Base-by-base conservation (phyloP, 495 filamentous ascomycete genomes). In the Lepidopterella palustris region DNA sequence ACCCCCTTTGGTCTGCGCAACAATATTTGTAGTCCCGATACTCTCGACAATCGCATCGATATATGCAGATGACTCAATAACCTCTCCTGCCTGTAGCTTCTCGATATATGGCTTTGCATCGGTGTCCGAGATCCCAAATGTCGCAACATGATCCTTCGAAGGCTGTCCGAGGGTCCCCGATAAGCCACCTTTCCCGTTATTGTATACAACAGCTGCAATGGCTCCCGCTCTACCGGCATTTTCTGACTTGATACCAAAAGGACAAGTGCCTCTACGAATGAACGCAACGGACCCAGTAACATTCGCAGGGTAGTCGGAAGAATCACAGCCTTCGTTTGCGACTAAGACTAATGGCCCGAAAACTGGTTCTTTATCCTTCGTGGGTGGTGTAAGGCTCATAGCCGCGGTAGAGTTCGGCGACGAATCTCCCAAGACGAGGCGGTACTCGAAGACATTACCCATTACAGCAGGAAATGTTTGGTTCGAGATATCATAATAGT, bases 1-100 rank as follows among this genome's bases (percentile, higher is more conserved):
- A 54, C 87, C 87, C 5, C 62, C 71, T 62, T 83, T 85, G 23
- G 84, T 83, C 67, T 82, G 78, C 10, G 86, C 87, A 53, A 89
- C 76, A 25, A 89, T 82, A 62, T 90, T 89, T 74, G 77, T 77
- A 0, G 66, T 71, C 8, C 31, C 26, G 26, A 61, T 56, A 5
- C 28, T n/a, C 10, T 54, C 76, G n/a, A 77, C 66, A 42, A 70
- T 67, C 5, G 70, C 69, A 51, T 62, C 60, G 11, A 66, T 61
- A 20, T 29, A 32, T 1, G 54, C 40, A 18, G 78, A 79, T 0
- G 58, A 64, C 21, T 58, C 63, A 29, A 82, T 63, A 9, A 68
- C 64, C 23, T 60, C 70, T 24, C 81, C 53, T n/a, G 87, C 59
- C 6, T 72, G 69, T 42, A 31, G 82, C 83, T 45, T 82, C 79